Evolutionary conservation across 2,329 filamentous ascomycete species (phyloP), one percentile per base, ranked within the genome.

Genomic region (Dactylellina drechsleri): DNA sequence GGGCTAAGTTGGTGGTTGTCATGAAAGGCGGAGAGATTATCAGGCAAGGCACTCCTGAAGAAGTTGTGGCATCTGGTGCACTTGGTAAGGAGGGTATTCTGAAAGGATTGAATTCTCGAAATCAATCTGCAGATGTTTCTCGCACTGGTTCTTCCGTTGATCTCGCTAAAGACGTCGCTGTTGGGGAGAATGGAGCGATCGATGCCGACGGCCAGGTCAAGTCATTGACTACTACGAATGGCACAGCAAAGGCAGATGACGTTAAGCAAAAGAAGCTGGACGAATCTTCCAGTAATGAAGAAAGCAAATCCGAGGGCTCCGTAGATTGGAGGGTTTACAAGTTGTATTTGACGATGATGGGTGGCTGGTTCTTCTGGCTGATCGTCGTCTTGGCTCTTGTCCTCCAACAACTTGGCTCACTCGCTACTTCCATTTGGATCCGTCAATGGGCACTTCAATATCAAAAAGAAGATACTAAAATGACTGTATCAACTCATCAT

Each of bases 341-440:
- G 75, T 88, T 96, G 80, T 99, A 99, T 81, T 86, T 99, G 16
- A 84, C 83, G 72, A 88, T 93, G 77, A 99, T 99, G 95, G 95
- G 95, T n/a, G 86, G 90, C 3, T 97, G 93, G 92, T 93, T 92
- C 86, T 99, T 96, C 83, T 99, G 95, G 95, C 82, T 90, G 56
- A 83, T 91, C 41, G 91, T 93, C 18, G 83, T 89, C 13, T 78
- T 89, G 3, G 89, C 93, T 43, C 98, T 99, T 80, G 86, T 86
- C 28, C 83, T 90, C 52, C 93, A 97, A 81, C 95, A 99, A 81
- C 81, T 97, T 40, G 91, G 91, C 2, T 91, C 91, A 23, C 90
- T 98, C 1, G 92, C 91, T 0, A 96, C 93, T 41, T 97, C 95
- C 79, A 83, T 97, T 59, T 99, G 95, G 95, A 96, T 99, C 79